Conservation (phyloP, 495 filamentous ascomycete genomes). For the Tuber microsphaerosporum region DNA sequence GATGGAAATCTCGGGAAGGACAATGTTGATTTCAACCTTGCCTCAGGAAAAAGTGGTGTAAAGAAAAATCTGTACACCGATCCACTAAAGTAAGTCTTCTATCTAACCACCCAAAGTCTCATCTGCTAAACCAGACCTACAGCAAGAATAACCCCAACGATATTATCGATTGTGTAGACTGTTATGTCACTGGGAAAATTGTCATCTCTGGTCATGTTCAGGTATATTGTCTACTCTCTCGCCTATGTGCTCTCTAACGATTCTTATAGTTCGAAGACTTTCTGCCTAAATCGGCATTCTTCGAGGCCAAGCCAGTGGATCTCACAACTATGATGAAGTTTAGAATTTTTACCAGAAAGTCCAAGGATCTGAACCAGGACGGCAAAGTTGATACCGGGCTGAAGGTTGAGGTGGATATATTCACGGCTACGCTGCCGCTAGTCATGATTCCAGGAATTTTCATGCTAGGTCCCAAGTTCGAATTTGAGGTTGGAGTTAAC, state of each 20-base stretch:
- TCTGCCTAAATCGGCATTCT: conserved; percentile 10
- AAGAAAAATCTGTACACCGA: conserved; percentile 15
- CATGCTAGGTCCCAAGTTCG: conserved; percentile 7
- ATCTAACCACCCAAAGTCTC: not conserved
- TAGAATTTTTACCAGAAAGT: conserved; percentile 4
- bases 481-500: conserved; percentile 10
- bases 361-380: not conserved
- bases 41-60: conserved; percentile 2
- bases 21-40: conserved; percentile 10
- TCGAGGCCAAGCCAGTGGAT: conserved; percentile 7
- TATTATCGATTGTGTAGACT: conserved; percentile 14
- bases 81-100: not conserved
- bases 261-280: conserved; percentile 11
- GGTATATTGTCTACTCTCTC: not conserved
- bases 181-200: conserved; percentile 15
- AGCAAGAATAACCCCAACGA: not conserved
- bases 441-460: conserved; percentile 11
- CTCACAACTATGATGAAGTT: conserved; percentile 16
- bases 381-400: not conserved
- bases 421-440: not conserved
- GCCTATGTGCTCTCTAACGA: not conserved
- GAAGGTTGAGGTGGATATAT: conserved; percentile 7
- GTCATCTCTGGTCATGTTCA: conserved; percentile 14
- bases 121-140: not conserved
- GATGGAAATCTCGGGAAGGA: conserved; percentile 9